Evolutionary conservation across 192 early-diverging fungal genomes (phyloP).

Genomic region (Linnemannia zychae): DNA sequence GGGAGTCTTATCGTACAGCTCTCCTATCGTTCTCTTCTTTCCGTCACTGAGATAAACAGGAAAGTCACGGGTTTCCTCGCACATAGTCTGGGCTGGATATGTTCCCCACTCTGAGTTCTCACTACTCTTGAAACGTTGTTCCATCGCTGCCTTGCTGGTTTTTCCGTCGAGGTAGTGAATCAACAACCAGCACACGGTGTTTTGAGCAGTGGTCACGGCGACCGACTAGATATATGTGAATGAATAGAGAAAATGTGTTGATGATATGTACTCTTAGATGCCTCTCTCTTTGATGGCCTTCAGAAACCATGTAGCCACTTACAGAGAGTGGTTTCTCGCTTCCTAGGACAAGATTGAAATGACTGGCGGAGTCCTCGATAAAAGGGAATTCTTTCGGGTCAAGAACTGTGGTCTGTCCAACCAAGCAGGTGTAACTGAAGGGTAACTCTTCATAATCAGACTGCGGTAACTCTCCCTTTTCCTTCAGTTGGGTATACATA

Average conservation of each 20-base stretch:
- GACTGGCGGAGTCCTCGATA: neutral
- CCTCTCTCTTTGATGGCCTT: no score
- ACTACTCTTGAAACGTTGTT: neutral
- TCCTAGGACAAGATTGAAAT: neutral
- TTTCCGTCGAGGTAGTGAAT: neutral
- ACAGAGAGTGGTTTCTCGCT: slow-evolving; percentile 1
- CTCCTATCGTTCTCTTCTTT: neutral
- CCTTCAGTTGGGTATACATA: neutral
- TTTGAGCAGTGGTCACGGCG: slow-evolving; percentile 1
- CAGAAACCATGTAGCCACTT: neutral
- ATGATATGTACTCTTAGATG: neutral
- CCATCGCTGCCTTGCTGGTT: neutral
- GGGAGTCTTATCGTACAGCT: neutral
- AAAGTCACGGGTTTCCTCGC: neutral
- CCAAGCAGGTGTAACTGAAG: slow-evolving; percentile 1
- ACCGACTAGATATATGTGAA: no score
- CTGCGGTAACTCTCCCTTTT: neutral
- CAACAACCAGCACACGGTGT: neutral
- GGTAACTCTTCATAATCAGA: neutral
- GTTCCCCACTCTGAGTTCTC: neutral
- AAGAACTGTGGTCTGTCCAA: neutral
- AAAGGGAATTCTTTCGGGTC: neutral
- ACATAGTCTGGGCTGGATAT: neutral
- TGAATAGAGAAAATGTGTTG: neutral
- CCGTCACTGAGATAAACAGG: neutral